Evolutionary conservation across 169 alveolate species (phyloP).

Genomic region (Eimeria brunetti): DNA sequence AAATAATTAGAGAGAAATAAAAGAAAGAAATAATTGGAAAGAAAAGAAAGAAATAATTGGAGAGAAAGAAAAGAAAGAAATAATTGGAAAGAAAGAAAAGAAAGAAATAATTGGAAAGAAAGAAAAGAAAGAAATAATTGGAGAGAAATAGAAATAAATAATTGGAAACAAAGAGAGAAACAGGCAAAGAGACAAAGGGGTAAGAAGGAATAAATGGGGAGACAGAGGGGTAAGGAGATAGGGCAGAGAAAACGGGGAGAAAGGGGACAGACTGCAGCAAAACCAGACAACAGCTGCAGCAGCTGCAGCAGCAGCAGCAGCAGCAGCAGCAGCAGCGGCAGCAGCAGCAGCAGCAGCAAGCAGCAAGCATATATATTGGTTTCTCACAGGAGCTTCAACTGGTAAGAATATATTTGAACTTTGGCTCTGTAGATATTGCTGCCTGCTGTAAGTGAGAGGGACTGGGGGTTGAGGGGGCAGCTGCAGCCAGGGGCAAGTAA

Average conservation of each 20-base stretch:
- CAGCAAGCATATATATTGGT: background rate
- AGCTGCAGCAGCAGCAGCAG: too few relatives aligned
- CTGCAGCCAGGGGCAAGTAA: background rate
- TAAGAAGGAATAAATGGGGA: too few relatives aligned
- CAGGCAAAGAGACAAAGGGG: background rate
- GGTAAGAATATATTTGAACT: conserved; percentile 7
- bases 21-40: too few relatives aligned
- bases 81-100: too few relatives aligned
- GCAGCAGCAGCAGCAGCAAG: background rate
- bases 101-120: background rate
- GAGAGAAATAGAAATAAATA: background rate
- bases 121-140: background rate
- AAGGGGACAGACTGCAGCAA: background rate
- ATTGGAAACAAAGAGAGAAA: background rate
- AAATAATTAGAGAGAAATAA: background rate
- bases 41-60: too few relatives aligned
- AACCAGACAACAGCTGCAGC: too few relatives aligned
- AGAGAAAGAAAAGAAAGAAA: too few relatives aligned
- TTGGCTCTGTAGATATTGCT: conserved; percentile 22
- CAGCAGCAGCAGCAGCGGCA: too few relatives aligned
- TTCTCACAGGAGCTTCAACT: background rate
- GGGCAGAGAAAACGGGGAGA: background rate
- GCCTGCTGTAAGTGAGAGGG: conserved; percentile 26
- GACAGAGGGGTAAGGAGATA: too few relatives aligned
- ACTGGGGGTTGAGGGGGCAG: background rate